These are phyloP conservation scores for Plasmodium sp. DNA, from an alignment of 169 alveolate genomes.

Conservation along the genomic window DNA sequence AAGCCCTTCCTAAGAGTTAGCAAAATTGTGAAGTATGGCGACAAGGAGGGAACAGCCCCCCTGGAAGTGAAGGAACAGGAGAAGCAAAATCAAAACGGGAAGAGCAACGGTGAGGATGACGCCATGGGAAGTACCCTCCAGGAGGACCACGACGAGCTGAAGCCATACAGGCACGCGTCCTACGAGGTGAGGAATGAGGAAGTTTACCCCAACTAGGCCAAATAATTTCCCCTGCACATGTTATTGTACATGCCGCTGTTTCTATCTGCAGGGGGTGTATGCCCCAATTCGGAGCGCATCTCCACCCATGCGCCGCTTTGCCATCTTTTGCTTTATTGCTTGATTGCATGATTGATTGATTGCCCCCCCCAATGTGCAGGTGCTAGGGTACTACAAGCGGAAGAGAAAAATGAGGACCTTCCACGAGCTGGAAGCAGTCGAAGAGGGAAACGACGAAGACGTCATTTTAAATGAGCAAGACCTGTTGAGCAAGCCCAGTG, in stretches of 20 bases:
- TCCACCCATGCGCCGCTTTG: not conserved
- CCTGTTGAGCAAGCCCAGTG: not conserved
- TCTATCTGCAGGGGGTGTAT: not conserved
- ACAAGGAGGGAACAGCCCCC: not conserved
- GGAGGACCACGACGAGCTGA: slow-evolving; percentile 5
- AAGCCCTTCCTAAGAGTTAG: not conserved
- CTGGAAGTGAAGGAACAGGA: not conserved
- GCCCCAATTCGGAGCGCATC: not conserved
- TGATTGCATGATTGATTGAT: not conserved
- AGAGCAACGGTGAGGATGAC: not conserved
- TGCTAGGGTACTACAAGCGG: slow-evolving; percentile 64
- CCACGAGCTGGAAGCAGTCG: slow-evolving; percentile 9
- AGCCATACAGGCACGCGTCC: slow-evolving; percentile 56
- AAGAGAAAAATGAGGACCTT: slow-evolving; percentile 35
- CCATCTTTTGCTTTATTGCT: no score
- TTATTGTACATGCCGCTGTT: not conserved
- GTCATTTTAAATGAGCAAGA: slow-evolving; percentile 15
- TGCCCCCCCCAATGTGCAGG: not conserved
- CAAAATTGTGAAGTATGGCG: not conserved
- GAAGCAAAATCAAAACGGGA: not conserved
- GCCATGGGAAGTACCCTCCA: not conserved
- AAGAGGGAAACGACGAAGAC: slow-evolving; percentile 4
- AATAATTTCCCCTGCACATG: not conserved
- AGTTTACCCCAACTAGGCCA: not conserved
- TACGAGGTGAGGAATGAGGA: slow-evolving; percentile 27